Evolutionary conservation across 2,329 filamentous ascomycete species (phyloP).

Genomic region (Fusarium piperis): DNA sequence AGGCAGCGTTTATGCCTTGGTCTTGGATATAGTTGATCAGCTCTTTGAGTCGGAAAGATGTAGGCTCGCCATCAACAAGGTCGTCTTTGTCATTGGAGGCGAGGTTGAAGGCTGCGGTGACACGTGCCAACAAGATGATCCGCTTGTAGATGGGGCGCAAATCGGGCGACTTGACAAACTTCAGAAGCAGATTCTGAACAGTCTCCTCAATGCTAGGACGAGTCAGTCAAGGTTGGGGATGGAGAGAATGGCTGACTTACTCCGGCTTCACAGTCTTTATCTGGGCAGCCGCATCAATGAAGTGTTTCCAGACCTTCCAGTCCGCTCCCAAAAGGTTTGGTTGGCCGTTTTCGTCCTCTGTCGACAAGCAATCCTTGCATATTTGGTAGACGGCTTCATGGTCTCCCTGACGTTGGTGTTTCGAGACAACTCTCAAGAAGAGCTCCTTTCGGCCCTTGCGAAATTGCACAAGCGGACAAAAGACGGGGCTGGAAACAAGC

Average conservation of each 20-base stretch:
- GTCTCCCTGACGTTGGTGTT: slow-evolving; percentile 50
- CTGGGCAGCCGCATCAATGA: slow-evolving; percentile 51
- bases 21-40: slow-evolving; percentile 50
- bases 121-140: slow-evolving; percentile 51
- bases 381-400: slow-evolving; percentile 57
- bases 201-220: slow-evolving; percentile 37
- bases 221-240: slow-evolving; percentile 9
- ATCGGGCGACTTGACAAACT: slow-evolving; percentile 41
- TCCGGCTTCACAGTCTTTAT: slow-evolving; percentile 44
- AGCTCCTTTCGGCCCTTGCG: slow-evolving; percentile 58
- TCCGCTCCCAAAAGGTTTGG: slow-evolving; percentile 58
- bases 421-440: slow-evolving; percentile 52
- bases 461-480: slow-evolving; percentile 57
- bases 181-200: slow-evolving; percentile 46
- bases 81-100: slow-evolving; percentile 43
- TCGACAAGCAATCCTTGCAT: slow-evolving; percentile 55
- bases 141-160: slow-evolving; percentile 52
- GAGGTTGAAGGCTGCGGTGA: slow-evolving; percentile 51
- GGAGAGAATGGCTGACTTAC: slow-evolving; percentile 41
- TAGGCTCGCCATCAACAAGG: slow-evolving; percentile 37
- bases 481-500: slow-evolving; percentile 50
- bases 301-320: slow-evolving; percentile 52
- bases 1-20: slow-evolving; percentile 50
- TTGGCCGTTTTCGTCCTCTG: slow-evolving; percentile 49
- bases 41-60: slow-evolving; percentile 46